Evolutionary conservation across 2,329 filamentous ascomycete species (phyloP).

Genomic region (Neonectria punicea): DNA sequence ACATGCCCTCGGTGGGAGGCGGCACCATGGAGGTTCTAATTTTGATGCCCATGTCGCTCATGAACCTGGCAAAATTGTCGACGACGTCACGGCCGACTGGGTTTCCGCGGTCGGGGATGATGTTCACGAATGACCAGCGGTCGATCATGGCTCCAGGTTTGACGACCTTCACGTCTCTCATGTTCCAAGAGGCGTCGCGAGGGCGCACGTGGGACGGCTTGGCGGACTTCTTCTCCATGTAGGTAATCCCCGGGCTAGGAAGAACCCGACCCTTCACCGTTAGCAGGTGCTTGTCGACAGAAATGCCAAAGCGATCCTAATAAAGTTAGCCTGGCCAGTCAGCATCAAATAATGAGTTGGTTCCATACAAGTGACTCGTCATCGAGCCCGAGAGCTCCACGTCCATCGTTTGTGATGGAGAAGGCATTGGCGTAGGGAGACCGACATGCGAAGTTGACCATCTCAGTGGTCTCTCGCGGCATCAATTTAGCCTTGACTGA

Average conservation of each 20-base stretch:
- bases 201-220: constrained; percentile 47
- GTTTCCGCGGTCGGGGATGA: constrained; percentile 37
- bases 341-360: no score
- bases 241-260: constrained; percentile 67
- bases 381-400: constrained; percentile 67
- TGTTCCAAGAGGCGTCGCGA: constrained; percentile 75
- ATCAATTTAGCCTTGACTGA: constrained; percentile 68
- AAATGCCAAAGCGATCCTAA: constrained; percentile 67
- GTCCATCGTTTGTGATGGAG: constrained; percentile 70
- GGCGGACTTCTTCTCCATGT: constrained; percentile 51
- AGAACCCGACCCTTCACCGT: constrained; percentile 80
- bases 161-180: constrained; percentile 66
- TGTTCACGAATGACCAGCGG: constrained; percentile 62
- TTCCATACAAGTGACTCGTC: constrained; percentile 51
- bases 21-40: constrained; percentile 43
- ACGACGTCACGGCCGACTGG: constrained; percentile 39
- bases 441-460: constrained; percentile 80
- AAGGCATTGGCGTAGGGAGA: constrained; percentile 72
- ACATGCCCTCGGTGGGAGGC: constrained; percentile 21
- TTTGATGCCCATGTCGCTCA: constrained; percentile 53
- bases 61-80: constrained; percentile 49
- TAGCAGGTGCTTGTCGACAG: constrained; percentile 69
- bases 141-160: constrained; percentile 58
- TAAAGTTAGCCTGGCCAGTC: constrained; percentile 21
- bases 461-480: constrained; percentile 69